Evolutionary conservation across 148 eudicot genomes (phyloP), one percentile per base, ranked within the genome.

Genomic region (Tetragonia tetragonoides): DNA sequence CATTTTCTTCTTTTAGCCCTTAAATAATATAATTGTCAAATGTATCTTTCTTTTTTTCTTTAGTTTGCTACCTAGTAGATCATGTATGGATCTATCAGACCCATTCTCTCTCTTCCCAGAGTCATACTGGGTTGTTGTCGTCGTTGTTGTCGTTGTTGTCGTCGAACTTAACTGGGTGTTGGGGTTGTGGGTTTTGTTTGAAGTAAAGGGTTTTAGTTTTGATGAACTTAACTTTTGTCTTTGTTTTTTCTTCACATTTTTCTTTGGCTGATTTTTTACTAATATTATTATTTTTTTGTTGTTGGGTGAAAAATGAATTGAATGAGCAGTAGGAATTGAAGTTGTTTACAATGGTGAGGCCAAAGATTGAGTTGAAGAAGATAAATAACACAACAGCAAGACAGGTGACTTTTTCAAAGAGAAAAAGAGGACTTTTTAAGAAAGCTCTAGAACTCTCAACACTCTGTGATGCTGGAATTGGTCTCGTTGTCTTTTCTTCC

Each of bases 371-470:
- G 74, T 79, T 83, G 2, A 79, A 83, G 77, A 83, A 67, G 71
- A 79, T 83, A 79, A 77, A 83, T 3, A 76, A 79, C 20, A 71
- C 39, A 71, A 37, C 80, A 70, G 69, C 85, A 79, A 79, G 85
- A 38, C 85, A 83, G 34, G 85, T 83, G 40, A 83, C 85, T 16
- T 83, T 83, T 76, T 75, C 85, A 38, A 83, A 79, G 85, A 75
- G 85, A 57, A 79, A 80, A 79, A 79, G 66, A 75, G 85, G 85
- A 11, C 39, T 83, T 17, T 71, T 83, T n/a, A 83, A 83, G 85
- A 83, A 83, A 79, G 80, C 85, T 3, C 57, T 70, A n/a, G 85
- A 83, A 37, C 82, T 83, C 34, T 71, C 85, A 10, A 79, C 77
- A 75, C 85, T 83, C 39, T 83, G 85, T 59, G 85, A 83, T 83